These are phyloP conservation scores for Yamadazyma tumulicola DNA, from an alignment of 805 yeast species.

Conservation along the genomic window DNA sequence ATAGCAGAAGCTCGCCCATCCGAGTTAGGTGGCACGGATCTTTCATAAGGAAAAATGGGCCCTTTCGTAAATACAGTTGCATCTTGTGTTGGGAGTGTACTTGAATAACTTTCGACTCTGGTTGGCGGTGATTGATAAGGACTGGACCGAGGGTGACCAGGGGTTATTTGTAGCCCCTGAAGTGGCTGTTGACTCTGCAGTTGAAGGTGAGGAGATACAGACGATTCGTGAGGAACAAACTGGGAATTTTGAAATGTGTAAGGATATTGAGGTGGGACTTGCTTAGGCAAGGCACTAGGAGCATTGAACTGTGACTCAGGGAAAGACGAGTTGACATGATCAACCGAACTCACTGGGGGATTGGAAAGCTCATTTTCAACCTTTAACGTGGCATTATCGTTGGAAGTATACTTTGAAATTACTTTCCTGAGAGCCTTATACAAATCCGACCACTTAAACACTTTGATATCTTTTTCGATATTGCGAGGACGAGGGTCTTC, in stretches of 20 bases:
- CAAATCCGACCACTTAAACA: conserved; percentile 55
- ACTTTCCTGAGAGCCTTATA: conserved; percentile 55
- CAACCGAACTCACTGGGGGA: too few species aligned
- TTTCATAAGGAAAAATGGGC: conserved; percentile 24
- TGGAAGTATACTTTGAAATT: conserved; percentile 50
- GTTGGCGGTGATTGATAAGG: background rate
- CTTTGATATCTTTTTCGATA: conserved; percentile 69
- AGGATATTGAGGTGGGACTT: too few species aligned
- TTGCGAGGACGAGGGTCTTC: conserved; percentile 64
- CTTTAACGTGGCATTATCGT: conserved; percentile 1
- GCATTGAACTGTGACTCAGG: too few species aligned
- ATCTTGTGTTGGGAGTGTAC: background rate
- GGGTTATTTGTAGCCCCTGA: background rate
- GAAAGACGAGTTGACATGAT: too few species aligned
- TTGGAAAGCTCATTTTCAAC: conserved; percentile 3
- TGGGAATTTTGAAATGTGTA: conserved; percentile 3
- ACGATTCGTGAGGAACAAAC: background rate
- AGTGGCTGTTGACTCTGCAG: background rate
- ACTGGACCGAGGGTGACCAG: background rate
- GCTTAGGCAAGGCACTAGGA: too few species aligned
- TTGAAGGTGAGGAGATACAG: background rate
- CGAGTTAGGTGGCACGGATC: conserved; percentile 6
- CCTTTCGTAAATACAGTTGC: conserved; percentile 17
- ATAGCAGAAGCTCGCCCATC: too few species aligned
- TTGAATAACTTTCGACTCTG: background rate